Conservation (phyloP, 2,329 filamentous ascomycete genomes). For the Colletotrichum tropicale region DNA sequence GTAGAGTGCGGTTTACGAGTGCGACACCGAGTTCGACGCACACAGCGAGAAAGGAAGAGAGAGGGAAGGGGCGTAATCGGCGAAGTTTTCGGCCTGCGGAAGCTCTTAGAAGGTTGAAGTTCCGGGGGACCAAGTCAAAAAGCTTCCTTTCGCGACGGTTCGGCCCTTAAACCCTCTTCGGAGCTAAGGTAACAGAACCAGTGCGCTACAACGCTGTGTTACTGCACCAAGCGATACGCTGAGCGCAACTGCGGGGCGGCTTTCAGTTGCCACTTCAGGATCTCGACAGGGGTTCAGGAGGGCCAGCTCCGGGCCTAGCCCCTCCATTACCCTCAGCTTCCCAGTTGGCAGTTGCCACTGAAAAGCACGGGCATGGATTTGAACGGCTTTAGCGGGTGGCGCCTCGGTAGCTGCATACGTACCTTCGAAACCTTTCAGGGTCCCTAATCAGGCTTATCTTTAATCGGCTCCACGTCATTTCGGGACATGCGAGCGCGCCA, state of each 20-base stretch:
- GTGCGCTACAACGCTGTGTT: neutral
- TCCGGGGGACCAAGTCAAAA: constrained; percentile 4
- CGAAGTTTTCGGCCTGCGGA: constrained; percentile 12
- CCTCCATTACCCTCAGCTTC: neutral
- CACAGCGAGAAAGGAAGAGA: neutral
- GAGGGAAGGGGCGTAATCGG: neutral
- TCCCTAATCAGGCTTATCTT: neutral
- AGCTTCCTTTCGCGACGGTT: constrained; percentile 17
- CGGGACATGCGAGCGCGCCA: neutral
- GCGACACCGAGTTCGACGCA: neutral
- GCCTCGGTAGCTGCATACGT: neutral
- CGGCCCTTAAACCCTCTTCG: constrained; percentile 19
- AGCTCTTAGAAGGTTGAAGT: constrained; percentile 19
- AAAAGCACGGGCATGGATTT: neutral
- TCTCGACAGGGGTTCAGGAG: neutral
- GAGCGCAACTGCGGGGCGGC: neutral
- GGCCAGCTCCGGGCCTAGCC: neutral
- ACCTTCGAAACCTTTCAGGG: neutral
- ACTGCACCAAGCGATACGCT: constrained; percentile 1
- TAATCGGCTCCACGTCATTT: neutral
- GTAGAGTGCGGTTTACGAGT: neutral
- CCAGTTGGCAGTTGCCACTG: neutral
- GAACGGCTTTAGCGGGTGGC: neutral
- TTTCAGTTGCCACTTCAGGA: constrained; percentile 11
- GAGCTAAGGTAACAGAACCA: constrained; percentile 11